Conservation (phyloP, 1,284 basidiomycete species). For the Kwoniella shivajii region DNA sequence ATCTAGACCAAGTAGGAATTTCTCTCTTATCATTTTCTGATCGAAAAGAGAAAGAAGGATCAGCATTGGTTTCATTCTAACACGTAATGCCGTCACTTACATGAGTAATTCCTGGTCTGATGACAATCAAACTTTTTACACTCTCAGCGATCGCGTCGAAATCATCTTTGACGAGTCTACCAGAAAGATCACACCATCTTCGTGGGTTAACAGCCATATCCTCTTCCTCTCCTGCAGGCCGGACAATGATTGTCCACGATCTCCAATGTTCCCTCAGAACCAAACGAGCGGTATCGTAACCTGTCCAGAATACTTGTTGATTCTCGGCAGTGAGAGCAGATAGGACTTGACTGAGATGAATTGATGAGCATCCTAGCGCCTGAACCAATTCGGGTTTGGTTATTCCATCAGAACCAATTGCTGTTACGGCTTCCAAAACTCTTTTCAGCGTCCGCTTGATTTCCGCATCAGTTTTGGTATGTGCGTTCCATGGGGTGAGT, state of each 20-base stretch:
- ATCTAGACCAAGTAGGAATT: slow-evolving; percentile 69
- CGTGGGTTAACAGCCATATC: slow-evolving; percentile 59
- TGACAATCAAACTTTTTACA: slow-evolving; percentile 66
- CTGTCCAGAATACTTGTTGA: slow-evolving; percentile 68
- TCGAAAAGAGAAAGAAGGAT: neutral
- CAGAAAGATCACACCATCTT: slow-evolving; percentile 74
- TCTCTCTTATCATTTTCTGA: slow-evolving; percentile 68
- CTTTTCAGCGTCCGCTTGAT: slow-evolving; percentile 1
- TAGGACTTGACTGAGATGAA: slow-evolving; percentile 17
- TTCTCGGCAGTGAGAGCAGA: slow-evolving; percentile 18
- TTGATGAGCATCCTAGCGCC: neutral
- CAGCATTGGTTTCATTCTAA: neutral
- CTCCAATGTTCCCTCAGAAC: slow-evolving; percentile 59
- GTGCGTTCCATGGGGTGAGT: slow-evolving; percentile 6
- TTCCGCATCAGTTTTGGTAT: neutral
- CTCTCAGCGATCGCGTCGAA: slow-evolving; percentile 71
- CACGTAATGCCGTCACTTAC: slow-evolving; percentile 58
- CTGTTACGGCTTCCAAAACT: slow-evolving; percentile 20
- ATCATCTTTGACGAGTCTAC: slow-evolving; percentile 62
- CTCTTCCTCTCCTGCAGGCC: neutral
- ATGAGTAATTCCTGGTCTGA: slow-evolving; percentile 72
- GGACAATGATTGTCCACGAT: slow-evolving; percentile 63
- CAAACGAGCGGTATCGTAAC: slow-evolving; percentile 62
- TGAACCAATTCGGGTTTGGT: slow-evolving; percentile 17
- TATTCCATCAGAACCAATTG: slow-evolving; percentile 28